These are phyloP conservation scores for Aspergillus mulundensis DNA, from an alignment of 495 filamentous ascomycete species.

Conservation along the genomic window DNA sequence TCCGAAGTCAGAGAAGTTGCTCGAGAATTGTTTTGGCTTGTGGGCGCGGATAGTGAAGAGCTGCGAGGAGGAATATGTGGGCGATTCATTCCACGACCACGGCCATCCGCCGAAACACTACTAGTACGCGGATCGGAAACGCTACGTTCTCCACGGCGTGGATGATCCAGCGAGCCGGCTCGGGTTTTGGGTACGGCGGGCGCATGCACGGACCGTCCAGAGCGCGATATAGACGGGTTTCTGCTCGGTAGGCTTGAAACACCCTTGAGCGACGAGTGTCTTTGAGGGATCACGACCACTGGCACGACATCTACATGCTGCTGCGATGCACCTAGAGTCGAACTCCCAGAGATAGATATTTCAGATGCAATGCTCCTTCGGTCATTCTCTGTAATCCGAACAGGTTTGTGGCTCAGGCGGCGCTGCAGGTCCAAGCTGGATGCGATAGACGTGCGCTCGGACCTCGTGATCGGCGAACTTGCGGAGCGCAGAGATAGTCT, in stretches of 20 bases:
- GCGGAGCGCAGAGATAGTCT: slow-evolving; percentile 54
- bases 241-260: slow-evolving; percentile 41
- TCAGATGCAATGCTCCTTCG: slow-evolving; percentile 58
- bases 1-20: slow-evolving; percentile 63
- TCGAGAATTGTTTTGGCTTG: slow-evolving; percentile 63
- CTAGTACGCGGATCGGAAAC: slow-evolving; percentile 37
- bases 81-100: slow-evolving; percentile 30
- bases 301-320: slow-evolving; percentile 55
- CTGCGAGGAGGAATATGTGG: slow-evolving; percentile 59
- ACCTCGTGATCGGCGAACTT: slow-evolving; percentile 40
- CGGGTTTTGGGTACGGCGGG: slow-evolving; percentile 30
- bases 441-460: slow-evolving; percentile 40
- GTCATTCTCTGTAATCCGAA: slow-evolving; percentile 45
- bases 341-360: slow-evolving; percentile 51
- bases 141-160: slow-evolving; percentile 31
- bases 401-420: slow-evolving; percentile 45
- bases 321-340: slow-evolving; percentile 43
- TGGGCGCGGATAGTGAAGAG: slow-evolving; percentile 68
- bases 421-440: slow-evolving; percentile 41
- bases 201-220: slow-evolving; percentile 32
- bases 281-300: slow-evolving; percentile 68
- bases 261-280: slow-evolving; percentile 56
- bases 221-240: slow-evolving; percentile 31
- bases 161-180: slow-evolving; percentile 31
- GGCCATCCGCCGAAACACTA: slow-evolving; percentile 21